A percentile compares a stretch with the other conserved stretches of the same genome.
These are phyloP conservation scores for Voacanga thouarsii DNA, from an alignment of 257 asterid genomes.

Conservation along the genomic window DNA sequence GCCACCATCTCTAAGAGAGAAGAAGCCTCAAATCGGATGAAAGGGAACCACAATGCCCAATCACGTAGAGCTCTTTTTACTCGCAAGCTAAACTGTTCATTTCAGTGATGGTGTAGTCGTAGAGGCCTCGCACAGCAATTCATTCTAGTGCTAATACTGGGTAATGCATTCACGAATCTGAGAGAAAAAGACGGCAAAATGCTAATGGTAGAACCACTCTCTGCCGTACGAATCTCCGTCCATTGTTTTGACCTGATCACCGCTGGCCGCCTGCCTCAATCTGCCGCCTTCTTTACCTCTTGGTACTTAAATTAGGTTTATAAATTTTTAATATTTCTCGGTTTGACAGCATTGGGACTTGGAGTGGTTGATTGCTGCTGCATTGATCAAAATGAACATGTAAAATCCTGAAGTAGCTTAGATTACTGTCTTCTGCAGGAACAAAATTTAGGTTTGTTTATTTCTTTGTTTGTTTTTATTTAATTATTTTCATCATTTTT, in stretches of 20 bases:
- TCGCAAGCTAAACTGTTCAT: too few relatives aligned
- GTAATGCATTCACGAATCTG: conserved; percentile 5
- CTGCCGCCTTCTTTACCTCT: conserved; percentile 42
- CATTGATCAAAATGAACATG: conserved; percentile 10
- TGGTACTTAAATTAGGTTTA: conserved; percentile 31
- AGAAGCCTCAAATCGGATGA: conserved; percentile 25
- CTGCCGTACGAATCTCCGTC: conserved; percentile 47
- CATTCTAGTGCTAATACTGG: not conserved
- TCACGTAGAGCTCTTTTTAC: not conserved
- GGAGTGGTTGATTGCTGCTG: not conserved
- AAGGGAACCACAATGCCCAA: conserved; percentile 28
- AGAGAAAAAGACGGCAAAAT: conserved; percentile 25
- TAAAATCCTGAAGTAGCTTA: not conserved
- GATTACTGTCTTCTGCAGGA: conserved; percentile 25
- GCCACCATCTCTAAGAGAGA: not conserved
- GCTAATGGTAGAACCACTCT: conserved; percentile 67
- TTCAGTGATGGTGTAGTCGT: not conserved
- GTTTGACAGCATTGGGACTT: not conserved
- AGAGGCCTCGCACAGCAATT: not conserved
- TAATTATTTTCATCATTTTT: too few relatives aligned
- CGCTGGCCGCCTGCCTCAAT: conserved; percentile 40
- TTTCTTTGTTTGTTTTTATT: too few relatives aligned
- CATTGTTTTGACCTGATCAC: conserved; percentile 37
- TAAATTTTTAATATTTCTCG: not conserved
- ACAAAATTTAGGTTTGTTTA: conserved; percentile 7